Conservation (phyloP, 2,329 filamentous ascomycete species). For the Coniochaeta prunicola region DNA sequence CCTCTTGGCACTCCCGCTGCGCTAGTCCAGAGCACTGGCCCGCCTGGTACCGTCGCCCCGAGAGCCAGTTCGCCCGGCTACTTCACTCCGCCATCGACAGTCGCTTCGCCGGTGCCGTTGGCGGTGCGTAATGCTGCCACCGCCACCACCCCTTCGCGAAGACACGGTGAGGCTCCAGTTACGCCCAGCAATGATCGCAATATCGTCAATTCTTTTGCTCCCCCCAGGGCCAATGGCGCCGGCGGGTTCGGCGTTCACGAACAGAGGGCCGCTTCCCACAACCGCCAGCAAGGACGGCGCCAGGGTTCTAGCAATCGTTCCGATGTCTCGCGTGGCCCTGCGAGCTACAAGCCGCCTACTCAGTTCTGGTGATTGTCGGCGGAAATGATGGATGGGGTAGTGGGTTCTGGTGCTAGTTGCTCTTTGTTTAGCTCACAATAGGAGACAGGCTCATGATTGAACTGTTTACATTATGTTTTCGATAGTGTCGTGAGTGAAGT, state of each 20-base stretch:
- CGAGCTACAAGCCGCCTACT: background rate
- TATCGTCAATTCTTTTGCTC: background rate
- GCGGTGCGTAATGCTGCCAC: background rate
- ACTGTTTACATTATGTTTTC: too few relatives aligned
- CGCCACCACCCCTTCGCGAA: background rate
- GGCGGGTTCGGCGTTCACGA: background rate
- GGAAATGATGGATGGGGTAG: too few relatives aligned
- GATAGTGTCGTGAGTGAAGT: too few relatives aligned
- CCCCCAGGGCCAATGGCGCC: background rate
- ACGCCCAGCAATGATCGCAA: background rate
- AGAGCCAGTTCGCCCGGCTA: background rate
- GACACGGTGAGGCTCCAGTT: background rate
- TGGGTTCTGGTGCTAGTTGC: too few relatives aligned
- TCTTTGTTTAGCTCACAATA: too few relatives aligned
- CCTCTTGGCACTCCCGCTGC: background rate
- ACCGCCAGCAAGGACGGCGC: background rate
- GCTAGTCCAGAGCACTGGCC: background rate
- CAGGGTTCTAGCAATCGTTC: background rate
- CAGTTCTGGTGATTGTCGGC: background rate
- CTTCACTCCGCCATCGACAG: background rate
- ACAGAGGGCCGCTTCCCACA: background rate
- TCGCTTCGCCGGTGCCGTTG: background rate
- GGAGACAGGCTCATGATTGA: too few relatives aligned
- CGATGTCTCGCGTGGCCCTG: background rate
- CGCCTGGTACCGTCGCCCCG: background rate